Conservation (phyloP, 202 grass and related monocot species). For the Elaeis oleifera region DNA sequence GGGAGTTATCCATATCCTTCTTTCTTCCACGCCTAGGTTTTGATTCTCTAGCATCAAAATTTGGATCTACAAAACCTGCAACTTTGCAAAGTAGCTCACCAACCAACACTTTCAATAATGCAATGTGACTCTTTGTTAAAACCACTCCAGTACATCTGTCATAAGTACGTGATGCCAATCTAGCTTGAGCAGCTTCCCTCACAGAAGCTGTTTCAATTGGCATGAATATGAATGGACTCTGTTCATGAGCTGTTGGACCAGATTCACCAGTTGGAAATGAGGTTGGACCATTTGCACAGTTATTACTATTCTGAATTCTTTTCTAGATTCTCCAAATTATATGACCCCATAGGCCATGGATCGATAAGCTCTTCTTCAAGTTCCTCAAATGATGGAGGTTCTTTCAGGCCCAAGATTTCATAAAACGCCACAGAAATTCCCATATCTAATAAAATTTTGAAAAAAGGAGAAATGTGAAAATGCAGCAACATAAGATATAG, state of each 20-base stretch:
- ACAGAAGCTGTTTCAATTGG: conserved; percentile 61
- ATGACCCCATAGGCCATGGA: conserved; percentile 61
- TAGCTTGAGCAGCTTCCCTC: conserved; percentile 57
- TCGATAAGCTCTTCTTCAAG: conserved; percentile 93
- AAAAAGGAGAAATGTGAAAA: conserved; percentile 23
- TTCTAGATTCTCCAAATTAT: conserved; percentile 33
- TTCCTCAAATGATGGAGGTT: conserved; percentile 79
- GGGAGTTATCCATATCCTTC: conserved; percentile 59
- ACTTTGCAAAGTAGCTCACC: conserved; percentile 64
- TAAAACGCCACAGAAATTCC: conserved; percentile 69
- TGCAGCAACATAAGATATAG: conserved; percentile 10
- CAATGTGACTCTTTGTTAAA: conserved; percentile 59
- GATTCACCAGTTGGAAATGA: conserved; percentile 46
- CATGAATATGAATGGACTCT: conserved; percentile 43
- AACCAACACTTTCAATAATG: conserved; percentile 79
- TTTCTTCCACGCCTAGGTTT: conserved; percentile 84
- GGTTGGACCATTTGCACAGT: conserved; percentile 37
- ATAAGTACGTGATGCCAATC: conserved; percentile 55
- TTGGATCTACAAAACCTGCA: conserved; percentile 84
- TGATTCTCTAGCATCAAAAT: conserved; percentile 77
- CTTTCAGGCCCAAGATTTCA: conserved; percentile 69
- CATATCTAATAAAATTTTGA: conserved; percentile 60
- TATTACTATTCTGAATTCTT: conserved; percentile 37
- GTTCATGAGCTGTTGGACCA: conserved; percentile 38
- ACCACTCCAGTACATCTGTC: conserved; percentile 67